Base-by-base conservation (phyloP, 768 basidiomycete species). In the Agaricus subrufescens region DNA sequence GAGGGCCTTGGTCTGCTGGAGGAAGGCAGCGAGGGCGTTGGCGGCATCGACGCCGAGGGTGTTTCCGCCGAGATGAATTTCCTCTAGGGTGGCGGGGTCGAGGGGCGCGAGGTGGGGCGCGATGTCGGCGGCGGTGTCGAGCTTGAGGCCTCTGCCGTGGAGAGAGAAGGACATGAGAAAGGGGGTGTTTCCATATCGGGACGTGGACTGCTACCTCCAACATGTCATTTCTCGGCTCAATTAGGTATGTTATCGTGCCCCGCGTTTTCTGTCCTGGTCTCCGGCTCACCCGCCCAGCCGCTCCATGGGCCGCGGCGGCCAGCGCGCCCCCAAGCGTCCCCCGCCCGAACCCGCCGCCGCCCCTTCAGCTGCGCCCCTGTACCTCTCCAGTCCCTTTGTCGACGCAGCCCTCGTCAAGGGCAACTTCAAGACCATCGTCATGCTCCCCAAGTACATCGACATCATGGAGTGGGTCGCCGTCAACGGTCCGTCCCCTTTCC, bases 351-450 rank as follows among this genome's bases (percentile, higher is more conserved):
- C 40, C 23, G 2, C 29, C 42, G 4, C 46, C 46, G 7, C 55
- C 38, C 3, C 38, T 31, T 8, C 55, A 1, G 42, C 47, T 4
- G 50, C 49, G 40, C 85, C 91, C 3, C 74, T 98, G 27, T 97
- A 95, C 70, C 78, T 98, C 8, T 94, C 89, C 71, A 91, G 91
- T 62, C 96, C 96, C 3, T 99, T 99, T 67, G 94, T 96, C 51
- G 95, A 97, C 66, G 93, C 95, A 1, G 93, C 96, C 0, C 80
- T 99, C 30, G 95, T 99, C 61, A 98, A 97, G 69, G 97, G 81
- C 26, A 96, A 94, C 69, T 98, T 98, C 78, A 98, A 98, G 74
- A 98, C 95, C 1, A 98, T 99, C 62, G 94, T 98, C 46, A 79
- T 82, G 76, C 81, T 95, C 31, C 97, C 97, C 15, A 97, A 96